These are phyloP conservation scores for Fomitiporia mediterranea DNA, from an alignment of 1,284 basidiomycete genomes.

Conservation along the genomic window DNA sequence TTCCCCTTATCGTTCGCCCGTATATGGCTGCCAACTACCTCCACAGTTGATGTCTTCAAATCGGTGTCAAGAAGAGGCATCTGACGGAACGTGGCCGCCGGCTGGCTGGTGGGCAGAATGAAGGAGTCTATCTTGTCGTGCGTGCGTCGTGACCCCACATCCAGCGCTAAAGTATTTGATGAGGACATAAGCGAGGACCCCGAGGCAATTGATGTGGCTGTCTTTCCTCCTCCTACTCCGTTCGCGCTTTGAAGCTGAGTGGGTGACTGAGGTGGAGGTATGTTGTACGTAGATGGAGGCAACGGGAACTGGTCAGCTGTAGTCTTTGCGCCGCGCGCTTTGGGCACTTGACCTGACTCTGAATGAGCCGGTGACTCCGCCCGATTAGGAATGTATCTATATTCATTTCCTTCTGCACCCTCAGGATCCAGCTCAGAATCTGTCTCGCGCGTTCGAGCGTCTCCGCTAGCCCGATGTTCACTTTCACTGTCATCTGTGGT, in stretches of 20 bases:
- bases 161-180: constrained; percentile 10
- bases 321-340: constrained; percentile 5
- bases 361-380: constrained; percentile 7
- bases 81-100: constrained; percentile 49
- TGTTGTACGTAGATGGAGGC: constrained; percentile 17
- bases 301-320: constrained; percentile 21
- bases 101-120: constrained; percentile 15
- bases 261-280: constrained; percentile 4
- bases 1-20: constrained; percentile 82
- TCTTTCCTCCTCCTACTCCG: not conserved
- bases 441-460: constrained; percentile 10
- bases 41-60: constrained; percentile 57
- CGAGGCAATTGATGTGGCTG: constrained; percentile 11
- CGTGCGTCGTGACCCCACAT: constrained; percentile 2
- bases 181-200: constrained; percentile 15
- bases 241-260: not conserved
- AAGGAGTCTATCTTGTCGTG: constrained; percentile 18
- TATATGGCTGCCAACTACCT: constrained; percentile 72
- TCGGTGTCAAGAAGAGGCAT: constrained; percentile 66
- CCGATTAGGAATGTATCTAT: constrained; percentile 10
- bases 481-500: constrained; percentile 21
- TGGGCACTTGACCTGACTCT: constrained; percentile 9
- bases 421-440: constrained; percentile 13
- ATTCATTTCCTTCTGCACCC: constrained; percentile 8
- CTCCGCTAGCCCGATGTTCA: constrained; percentile 15